Evolutionary conservation across 495 filamentous ascomycete genomes (phyloP), one percentile per base, ranked within the genome.

Genomic region (Trichocladium uniseriatum): DNA sequence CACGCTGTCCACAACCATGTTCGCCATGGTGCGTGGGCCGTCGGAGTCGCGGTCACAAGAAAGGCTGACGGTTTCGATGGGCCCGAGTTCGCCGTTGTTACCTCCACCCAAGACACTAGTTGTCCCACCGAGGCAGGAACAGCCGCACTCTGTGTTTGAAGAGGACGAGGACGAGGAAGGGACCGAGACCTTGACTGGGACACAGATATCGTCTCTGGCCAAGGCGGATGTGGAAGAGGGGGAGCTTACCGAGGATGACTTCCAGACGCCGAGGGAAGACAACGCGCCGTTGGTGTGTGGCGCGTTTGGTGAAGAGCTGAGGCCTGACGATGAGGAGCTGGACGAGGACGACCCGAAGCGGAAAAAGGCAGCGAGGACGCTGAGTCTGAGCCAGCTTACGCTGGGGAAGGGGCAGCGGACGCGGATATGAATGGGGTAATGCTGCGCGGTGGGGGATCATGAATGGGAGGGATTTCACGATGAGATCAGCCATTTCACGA

Each of bases 361-460:
- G 37, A 70, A 57, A 49, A 70, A 68, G 50, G 64, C 69, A 5
- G 69, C 72, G 19, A 52, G 70, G 48, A 76, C 74, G 19, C 50
- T 77, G 54, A 73, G 69, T 29, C 45, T 79, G 35, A 72, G 74
- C 38, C 73, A 76, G 57, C 51, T 77, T 39, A 77, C 74, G 16
- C 49, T 72, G 46, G 57, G 58, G 32, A 69, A 65, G 61, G 55
- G 59, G 28, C 52, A 52, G 48, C 54, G 45, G 29, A 38, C 39
- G 18, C 48, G 53, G 44, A 42, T 53, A 18, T 63, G 48, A 60
- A 19, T 27, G 24, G 4, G 3, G 24, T 27, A 4, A 4, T 27
- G 24, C 24, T 27, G 24, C 8, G 24, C 24, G 4, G 24, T n/a
- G n/a, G n/a, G n/a, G n/a, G n/a, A n/a, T n/a, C n/a, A n/a, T n/a